phyloP scores from a whole-genome alignment of 768 basidiomycete genomes.

The Albatrellus ellisii region DNA sequence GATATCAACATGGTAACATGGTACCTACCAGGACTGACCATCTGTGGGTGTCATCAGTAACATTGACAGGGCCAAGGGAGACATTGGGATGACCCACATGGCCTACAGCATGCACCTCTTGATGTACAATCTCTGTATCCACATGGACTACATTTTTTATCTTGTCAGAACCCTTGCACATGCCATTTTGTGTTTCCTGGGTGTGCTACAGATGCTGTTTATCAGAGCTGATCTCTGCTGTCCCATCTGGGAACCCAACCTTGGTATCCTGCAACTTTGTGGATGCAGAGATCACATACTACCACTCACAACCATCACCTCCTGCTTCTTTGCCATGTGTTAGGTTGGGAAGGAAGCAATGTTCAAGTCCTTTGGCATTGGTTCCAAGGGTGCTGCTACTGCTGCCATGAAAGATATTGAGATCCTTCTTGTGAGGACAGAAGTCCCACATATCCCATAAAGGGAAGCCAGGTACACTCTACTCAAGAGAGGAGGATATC shows the following conservation, averaged over 20 bases:
- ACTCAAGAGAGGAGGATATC: too few relatives aligned
- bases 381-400: constrained; percentile 84
- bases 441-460: too few relatives aligned
- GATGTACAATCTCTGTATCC: constrained; percentile 43
- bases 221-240: constrained; percentile 79
- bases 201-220: not conserved
- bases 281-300: constrained; percentile 76
- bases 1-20: too few relatives aligned
- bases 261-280: constrained; percentile 94
- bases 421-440: too few relatives aligned
- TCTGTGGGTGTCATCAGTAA: too few relatives aligned
- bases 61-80: too few relatives aligned
- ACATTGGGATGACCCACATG: too few relatives aligned
- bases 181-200: constrained; percentile 6
- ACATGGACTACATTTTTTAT: constrained; percentile 37
- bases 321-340: constrained; percentile 89
- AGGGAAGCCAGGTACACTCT: too few relatives aligned
- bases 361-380: constrained; percentile 88
- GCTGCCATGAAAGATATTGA: constrained; percentile 98
- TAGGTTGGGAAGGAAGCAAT: constrained; percentile 97
- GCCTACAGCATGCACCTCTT: constrained; percentile 83
- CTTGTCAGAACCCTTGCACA: constrained; percentile 55
- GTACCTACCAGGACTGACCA: too few relatives aligned
- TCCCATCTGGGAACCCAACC: constrained; percentile 78
- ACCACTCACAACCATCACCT: constrained; percentile 73